Conservation (phyloP, 1,139 yeast genomes). For the Suhomyces wounanorum region DNA sequence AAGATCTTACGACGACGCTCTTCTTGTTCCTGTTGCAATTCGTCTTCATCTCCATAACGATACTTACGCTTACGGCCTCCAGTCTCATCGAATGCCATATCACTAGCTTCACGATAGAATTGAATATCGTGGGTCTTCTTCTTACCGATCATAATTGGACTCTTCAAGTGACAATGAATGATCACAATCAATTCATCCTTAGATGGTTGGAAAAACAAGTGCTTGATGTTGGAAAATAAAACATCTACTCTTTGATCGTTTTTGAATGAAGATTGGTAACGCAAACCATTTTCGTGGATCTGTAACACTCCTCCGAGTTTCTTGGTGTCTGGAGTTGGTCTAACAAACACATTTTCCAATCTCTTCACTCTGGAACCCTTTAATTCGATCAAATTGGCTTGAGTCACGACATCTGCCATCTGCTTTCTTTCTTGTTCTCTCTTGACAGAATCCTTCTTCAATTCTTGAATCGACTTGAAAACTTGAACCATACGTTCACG, state of each 20-base stretch:
- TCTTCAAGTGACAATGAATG: conserved; percentile 89
- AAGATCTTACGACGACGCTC: conserved; percentile 91
- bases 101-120: conserved; percentile 95
- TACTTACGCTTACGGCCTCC: conserved; percentile 89
- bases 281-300: conserved; percentile 93
- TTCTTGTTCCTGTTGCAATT: conserved; percentile 97
- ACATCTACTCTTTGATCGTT: conserved; percentile 87
- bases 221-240: conserved; percentile 86
- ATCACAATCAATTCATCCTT: conserved; percentile 92
- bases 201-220: conserved; percentile 92
- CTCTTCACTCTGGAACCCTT: conserved; percentile 79
- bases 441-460: conserved; percentile 89
- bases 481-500: conserved; percentile 91
- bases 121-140: conserved; percentile 94
- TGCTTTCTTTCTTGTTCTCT: conserved; percentile 90
- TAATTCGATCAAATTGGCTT: conserved; percentile 82
- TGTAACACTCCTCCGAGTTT: conserved; percentile 90
- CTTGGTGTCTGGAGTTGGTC: conserved; percentile 96
- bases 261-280: conserved; percentile 83
- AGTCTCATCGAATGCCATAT: conserved; percentile 95
- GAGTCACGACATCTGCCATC: conserved; percentile 92
- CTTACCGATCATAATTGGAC: conserved; percentile 94
- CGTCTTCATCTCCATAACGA: conserved; percentile 98
- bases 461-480: conserved; percentile 84
- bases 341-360: conserved; percentile 82